Evolutionary conservation across 1,284 basidiomycete genomes (phyloP), one percentile per base, ranked within the genome.

Genomic region (Sporisorium exsertum): DNA sequence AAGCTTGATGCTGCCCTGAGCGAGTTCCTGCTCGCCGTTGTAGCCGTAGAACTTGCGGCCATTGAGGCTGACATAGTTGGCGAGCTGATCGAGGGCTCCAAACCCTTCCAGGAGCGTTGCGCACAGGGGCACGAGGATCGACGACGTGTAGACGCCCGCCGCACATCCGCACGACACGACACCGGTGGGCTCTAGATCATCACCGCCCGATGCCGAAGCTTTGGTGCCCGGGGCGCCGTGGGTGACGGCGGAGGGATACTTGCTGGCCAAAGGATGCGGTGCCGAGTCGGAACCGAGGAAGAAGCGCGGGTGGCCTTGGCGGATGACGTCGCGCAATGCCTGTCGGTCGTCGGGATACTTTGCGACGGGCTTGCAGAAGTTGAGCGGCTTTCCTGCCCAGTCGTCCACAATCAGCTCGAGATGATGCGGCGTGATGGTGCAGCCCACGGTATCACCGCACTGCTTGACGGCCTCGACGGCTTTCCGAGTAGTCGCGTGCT

Each of bases 281-380:
- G 97, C 97, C 33, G 93, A 95, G 87, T 99, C 97, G 20, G 94
- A 97, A 18, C 97, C 97, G 51, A 99, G 89, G 90, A 99, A 99
- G 88, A 99, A 99, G 64, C 94, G 92, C 2, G 94, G 92, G 86
- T 97, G 94, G 2, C 96, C 82, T 65, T 78, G 60, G 70, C 87
- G 88, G 60, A 99, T 90, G 42, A 95, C 91, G 24, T 93, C 90
- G 62, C 91, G 90, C 60, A 99, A 87, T 12, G 97, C 95, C 78
- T 90, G 87, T 29, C 96, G 89, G 86, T 99, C 97, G 77, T 93
- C 92, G 5, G 95, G 95, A 82, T 91, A 95, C 87, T 99, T 99
- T 29, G 97, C 96, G 24, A 99, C 93, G 0, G 97, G 97, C 87
- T 99, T 99, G 89, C 97, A 99, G 86, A 93, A 99, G 85, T 97